A percentile compares a stretch with the other conserved stretches of the same genome.
Evolutionary conservation across 352 stramenopile species (phyloP).

Genomic region (Globisporangium radiosum): DNA sequence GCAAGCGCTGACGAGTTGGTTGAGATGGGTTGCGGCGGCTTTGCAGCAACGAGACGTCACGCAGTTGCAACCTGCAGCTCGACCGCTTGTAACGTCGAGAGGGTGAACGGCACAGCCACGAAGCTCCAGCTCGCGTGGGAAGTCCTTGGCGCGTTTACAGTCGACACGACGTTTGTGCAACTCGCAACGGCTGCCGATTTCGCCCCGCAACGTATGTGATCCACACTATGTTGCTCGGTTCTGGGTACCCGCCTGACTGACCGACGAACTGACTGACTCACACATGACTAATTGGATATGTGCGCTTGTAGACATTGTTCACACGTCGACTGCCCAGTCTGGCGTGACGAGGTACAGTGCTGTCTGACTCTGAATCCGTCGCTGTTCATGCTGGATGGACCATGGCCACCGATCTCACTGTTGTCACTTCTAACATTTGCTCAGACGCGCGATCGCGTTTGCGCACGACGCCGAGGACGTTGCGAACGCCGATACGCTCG

Average conservation of each 20-base stretch:
- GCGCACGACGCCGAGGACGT: constrained; percentile 18
- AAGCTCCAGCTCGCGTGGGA: constrained; percentile 77
- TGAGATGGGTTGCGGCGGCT: constrained; percentile 43
- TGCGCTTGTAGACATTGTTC: constrained; percentile 28
- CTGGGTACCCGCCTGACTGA: too few relatives aligned
- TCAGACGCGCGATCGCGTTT: constrained; percentile 60
- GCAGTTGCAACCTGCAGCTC: constrained; percentile 46
- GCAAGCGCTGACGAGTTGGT: constrained; percentile 29
- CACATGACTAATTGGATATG: too few relatives aligned
- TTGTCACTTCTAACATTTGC: too few relatives aligned
- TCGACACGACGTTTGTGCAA: constrained; percentile 69
- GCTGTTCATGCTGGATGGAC: too few relatives aligned
- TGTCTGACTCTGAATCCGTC: too few relatives aligned
- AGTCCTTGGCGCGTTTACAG: constrained; percentile 64
- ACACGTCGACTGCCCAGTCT: constrained; percentile 32
- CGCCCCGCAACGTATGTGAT: constrained; percentile 16
- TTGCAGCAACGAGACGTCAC: constrained; percentile 20
- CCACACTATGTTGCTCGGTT: too few relatives aligned
- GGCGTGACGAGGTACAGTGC: constrained; percentile 36
- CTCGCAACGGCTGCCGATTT: constrained; percentile 51
- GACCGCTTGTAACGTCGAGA: constrained; percentile 25
- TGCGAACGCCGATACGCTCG: constrained; percentile 40
- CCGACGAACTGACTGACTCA: too few relatives aligned
- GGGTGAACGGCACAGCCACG: constrained; percentile 10
- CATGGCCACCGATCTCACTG: too few relatives aligned